Base-by-base conservation (phyloP, 2,329 filamentous ascomycete genomes). In the Colletotrichum higginsianum region DNA sequence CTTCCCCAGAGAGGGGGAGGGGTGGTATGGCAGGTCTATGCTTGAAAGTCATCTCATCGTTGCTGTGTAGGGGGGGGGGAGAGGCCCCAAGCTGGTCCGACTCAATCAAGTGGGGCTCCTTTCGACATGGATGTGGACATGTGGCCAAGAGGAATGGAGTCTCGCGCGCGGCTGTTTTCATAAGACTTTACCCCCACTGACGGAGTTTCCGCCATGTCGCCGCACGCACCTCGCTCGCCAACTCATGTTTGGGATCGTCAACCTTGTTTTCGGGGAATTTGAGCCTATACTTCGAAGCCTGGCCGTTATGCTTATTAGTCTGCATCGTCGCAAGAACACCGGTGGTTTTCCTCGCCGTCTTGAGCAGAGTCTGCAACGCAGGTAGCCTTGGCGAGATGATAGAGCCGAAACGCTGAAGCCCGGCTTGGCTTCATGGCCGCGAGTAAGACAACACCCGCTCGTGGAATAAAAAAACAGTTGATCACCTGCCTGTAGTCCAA, bases 131-230 rank as follows among this genome's bases (percentile, higher is more conserved):
- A 60, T 58, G 42, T 35, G 3, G 2, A 23, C 42, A 26, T 26
- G 26, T 30, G 26, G 26, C 26, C 26, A 1, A 30, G 52, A 30
- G 15, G 23, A 23, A 35, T 35, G 40, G 42, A 60, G 42, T n/a
- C 40, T 46, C 40, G 21, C 56, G 56, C 56, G 56, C 56, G 56
- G 56, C 13, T 60, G 23, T 60, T 30, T 18, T 46, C 4, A 4
- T 8, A 30, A 9, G 35, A 38, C 35, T 38, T 38, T 2, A 8
- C 6, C 15, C 12, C 21, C 21, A 60, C 21, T 18, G 2, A 6
- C 16, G 56, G 23, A 46, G n/a, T 30, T 11, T 26, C n/a, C 40
- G 53, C 53, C 11, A n/a, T 21, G 53, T 11, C 35, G n/a, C 18
- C 4, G 30, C 7, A 9, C 35, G 8, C 8, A 3, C 35, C 9